Evolutionary conservation across 2,329 filamentous ascomycete species (phyloP).

Genomic region (Colletotrichum theobromicola): DNA sequence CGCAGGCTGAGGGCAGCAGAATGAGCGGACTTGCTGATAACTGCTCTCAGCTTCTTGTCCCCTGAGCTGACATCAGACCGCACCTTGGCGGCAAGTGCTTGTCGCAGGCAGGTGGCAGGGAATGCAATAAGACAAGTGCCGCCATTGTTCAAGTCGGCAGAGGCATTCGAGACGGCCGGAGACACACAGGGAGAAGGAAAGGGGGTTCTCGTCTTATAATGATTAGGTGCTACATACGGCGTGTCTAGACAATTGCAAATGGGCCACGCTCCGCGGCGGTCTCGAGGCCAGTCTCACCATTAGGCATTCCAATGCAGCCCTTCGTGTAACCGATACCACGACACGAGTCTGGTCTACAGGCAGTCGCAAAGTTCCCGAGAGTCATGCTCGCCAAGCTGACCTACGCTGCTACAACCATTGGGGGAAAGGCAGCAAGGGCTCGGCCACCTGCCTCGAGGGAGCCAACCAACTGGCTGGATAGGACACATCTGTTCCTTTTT

Average conservation of each 20-base stretch:
- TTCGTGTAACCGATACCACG: not conserved
- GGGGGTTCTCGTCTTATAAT: conserved; percentile 7
- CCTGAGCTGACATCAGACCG: not conserved
- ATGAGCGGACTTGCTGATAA: not conserved
- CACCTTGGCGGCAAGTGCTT: not conserved
- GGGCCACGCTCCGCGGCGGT: not conserved
- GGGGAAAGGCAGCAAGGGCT: not conserved
- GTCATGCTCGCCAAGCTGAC: conserved; percentile 3
- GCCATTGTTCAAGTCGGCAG: not conserved
- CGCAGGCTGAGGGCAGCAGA: not conserved
- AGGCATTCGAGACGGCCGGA: not conserved
- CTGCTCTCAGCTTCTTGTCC: not conserved
- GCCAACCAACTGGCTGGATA: not conserved
- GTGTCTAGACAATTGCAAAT: not conserved
- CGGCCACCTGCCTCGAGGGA: not conserved
- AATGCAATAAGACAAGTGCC: not conserved
- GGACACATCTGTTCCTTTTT: not conserved
- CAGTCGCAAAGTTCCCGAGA: not conserved
- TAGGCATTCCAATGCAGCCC: not conserved
- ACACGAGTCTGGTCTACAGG: not conserved
- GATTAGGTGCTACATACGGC: not conserved
- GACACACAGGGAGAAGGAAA: conserved; percentile 8
- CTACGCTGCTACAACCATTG: conserved; percentile 9
- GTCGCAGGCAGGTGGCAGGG: not conserved
- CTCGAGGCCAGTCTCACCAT: not conserved